Conservation (phyloP, 345 rosid genomes). For the Firmiana major region DNA sequence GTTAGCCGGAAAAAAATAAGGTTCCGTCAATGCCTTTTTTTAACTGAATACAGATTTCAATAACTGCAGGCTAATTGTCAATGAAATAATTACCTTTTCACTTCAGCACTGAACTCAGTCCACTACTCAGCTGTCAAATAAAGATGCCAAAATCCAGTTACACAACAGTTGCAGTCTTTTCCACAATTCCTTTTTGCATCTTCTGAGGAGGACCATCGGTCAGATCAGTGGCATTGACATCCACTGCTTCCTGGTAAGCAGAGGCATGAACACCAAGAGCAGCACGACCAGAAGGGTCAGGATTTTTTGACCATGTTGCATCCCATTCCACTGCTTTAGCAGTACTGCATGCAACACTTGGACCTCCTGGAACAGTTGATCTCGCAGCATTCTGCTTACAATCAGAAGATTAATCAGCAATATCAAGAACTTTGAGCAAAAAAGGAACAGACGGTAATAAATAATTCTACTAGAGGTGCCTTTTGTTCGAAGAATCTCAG, state of each 20-base stretch:
- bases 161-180: conserved; percentile 14
- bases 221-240: conserved; percentile 22
- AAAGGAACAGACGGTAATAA: background rate
- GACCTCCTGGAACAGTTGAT: conserved; percentile 84
- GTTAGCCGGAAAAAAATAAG: no score
- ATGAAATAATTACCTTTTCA: background rate
- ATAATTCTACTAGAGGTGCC: background rate
- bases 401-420: conserved; percentile 16
- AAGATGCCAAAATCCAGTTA: conserved; percentile 14
- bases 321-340: conserved; percentile 91
- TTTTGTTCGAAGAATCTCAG: background rate
- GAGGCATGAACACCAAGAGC: conserved; percentile 73
- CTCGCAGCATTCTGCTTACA: conserved; percentile 71
- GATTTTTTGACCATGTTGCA: conserved; percentile 74
- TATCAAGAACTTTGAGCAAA: background rate
- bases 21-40: no score
- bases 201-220: conserved; percentile 21
- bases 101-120: background rate
- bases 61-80: background rate
- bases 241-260: conserved; percentile 40
- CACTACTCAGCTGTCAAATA: background rate
- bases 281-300: conserved; percentile 83
- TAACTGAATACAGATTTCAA: no score
- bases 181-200: conserved; percentile 5
- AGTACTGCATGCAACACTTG: conserved; percentile 83